These are phyloP conservation scores for Eucalyptus erythrocorys DNA, from an alignment of 345 rosid genomes.

Conservation along the genomic window DNA sequence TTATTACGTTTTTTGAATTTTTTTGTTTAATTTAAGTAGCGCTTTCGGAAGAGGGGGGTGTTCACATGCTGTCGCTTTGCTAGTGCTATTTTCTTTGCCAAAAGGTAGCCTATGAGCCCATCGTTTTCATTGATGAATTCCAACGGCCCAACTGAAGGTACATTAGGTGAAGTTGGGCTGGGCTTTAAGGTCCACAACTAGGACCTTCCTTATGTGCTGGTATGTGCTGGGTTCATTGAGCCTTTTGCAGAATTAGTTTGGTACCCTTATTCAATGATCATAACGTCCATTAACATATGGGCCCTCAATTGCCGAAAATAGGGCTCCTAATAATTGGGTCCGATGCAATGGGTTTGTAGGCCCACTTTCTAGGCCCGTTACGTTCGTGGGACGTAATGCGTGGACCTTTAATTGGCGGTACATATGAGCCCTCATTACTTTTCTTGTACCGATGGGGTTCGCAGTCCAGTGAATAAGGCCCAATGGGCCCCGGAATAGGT, in stretches of 20 bases:
- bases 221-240: not conserved
- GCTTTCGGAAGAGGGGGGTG: not conserved
- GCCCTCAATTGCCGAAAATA: not conserved
- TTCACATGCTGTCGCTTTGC: not conserved
- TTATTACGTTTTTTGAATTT: not conserved
- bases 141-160: not conserved
- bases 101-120: not conserved
- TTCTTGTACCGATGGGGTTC: no score
- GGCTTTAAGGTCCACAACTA: not conserved
- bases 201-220: not conserved
- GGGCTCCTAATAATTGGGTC: not conserved
- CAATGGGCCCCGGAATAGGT: not conserved
- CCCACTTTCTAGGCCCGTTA: not conserved
- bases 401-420: not conserved
- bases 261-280: not conserved
- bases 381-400: not conserved
- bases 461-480: no score
- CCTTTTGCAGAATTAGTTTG: not conserved
- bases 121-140: not conserved
- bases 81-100: not conserved
- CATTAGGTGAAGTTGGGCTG: not conserved
- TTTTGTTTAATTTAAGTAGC: not conserved
- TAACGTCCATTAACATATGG: not conserved
- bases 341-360: accelerated
- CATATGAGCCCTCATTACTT: not conserved